These are phyloP conservation scores for Aspergillus latus DNA, from an alignment of 2,329 filamentous ascomycete species.

Conservation along the genomic window DNA sequence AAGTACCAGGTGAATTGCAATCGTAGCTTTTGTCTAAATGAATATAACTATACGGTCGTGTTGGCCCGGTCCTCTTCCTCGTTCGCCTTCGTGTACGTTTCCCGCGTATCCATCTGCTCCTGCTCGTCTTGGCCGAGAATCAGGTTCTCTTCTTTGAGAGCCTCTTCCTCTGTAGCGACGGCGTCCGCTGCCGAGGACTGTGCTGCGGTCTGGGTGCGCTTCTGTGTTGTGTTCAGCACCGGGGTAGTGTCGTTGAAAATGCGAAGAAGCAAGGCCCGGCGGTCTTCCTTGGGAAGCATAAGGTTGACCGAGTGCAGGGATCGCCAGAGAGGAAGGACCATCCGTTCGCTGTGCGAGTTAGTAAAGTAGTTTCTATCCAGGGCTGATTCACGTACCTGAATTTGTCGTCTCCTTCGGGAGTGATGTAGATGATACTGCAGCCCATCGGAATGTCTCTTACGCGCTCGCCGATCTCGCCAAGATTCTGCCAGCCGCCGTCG, in stretches of 20 bases:
- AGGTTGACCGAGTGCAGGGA: conserved; percentile 89
- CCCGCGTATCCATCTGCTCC: conserved; percentile 41
- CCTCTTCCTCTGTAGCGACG: conserved; percentile 34
- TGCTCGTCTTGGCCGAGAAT: conserved; percentile 43
- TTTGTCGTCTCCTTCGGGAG: conserved; percentile 65
- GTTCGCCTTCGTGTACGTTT: conserved; percentile 46
- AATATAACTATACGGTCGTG: conserved; percentile 44
- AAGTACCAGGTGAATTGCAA: background rate
- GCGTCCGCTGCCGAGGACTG: conserved; percentile 21
- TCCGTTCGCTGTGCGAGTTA: conserved; percentile 59
- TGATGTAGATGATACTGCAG: conserved; percentile 84
- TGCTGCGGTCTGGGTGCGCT: conserved; percentile 21
- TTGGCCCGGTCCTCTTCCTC: conserved; percentile 50
- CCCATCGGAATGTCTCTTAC: conserved; percentile 81
- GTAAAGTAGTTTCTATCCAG: conserved; percentile 3
- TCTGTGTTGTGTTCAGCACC: conserved; percentile 63
- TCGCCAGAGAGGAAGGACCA: conserved; percentile 92
- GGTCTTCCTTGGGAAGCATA: conserved; percentile 97
- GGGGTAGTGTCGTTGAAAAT: conserved; percentile 88
- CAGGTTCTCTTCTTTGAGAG: conserved; percentile 41
- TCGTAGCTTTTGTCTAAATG: conserved; percentile 10
- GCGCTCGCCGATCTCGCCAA: conserved; percentile 84
- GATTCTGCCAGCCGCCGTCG: conserved; percentile 68
- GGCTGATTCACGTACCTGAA: conserved; percentile 45
- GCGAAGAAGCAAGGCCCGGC: conserved; percentile 84